Evolutionary conservation across 176 grass and related monocot species (phyloP).

Genomic region (Carex pumila): DNA sequence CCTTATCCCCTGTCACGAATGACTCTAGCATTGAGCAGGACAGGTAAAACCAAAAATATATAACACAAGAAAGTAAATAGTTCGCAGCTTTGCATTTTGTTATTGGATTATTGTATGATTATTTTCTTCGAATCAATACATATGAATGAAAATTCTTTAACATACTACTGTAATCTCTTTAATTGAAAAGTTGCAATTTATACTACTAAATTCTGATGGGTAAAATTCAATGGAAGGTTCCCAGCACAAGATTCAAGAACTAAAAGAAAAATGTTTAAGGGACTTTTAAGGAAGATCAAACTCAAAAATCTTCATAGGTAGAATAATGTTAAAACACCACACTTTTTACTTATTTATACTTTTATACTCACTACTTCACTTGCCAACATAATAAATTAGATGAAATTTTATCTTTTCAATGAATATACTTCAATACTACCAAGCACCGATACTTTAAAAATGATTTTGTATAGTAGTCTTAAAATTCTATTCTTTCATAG

Average conservation of each 20-base stretch:
- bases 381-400: too few species aligned
- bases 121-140: background rate
- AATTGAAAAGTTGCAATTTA: too few species aligned
- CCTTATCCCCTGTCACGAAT: background rate
- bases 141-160: background rate
- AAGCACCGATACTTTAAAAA: background rate
- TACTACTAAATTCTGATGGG: too few species aligned
- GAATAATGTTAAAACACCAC: too few species aligned
- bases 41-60: constrained; percentile 14
- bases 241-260: too few species aligned
- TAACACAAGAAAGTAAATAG: background rate
- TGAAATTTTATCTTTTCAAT: background rate
- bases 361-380: too few species aligned
- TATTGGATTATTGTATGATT: background rate
- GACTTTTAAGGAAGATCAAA: too few species aligned
- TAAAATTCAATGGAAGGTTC: too few species aligned
- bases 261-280: too few species aligned
- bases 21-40: constrained; percentile 5
- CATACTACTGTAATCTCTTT: background rate
- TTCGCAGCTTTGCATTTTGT: background rate
- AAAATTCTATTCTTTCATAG: background rate
- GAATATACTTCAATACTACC: background rate
- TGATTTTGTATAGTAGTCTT: background rate
- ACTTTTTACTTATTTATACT: too few species aligned
- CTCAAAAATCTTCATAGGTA: too few species aligned